Evolutionary conservation across 176 grass and related monocot species (phyloP).

Genomic region (Pontederia paniculata): DNA sequence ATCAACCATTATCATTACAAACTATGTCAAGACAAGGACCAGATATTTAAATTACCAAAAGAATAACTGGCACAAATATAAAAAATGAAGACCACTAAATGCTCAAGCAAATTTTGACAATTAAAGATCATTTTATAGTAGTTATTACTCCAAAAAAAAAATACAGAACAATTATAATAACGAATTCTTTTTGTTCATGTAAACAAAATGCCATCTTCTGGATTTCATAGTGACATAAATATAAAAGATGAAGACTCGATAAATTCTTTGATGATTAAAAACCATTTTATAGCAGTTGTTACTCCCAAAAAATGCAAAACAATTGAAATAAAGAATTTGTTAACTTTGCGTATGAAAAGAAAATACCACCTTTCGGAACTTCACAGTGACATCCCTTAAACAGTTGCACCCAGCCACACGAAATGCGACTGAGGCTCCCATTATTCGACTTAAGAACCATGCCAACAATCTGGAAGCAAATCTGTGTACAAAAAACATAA

Average conservation of each 20-base stretch:
- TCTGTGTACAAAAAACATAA: conserved; percentile 25
- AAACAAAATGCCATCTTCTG: too few species aligned
- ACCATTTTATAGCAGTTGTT: background rate
- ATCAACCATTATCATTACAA: conserved; percentile 4
- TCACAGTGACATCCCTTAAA: conserved; percentile 79
- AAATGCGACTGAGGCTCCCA: conserved; percentile 71
- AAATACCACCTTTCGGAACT: conserved; percentile 71
- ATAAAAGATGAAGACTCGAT: background rate
- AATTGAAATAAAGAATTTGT: conserved; percentile 8
- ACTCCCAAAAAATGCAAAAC: background rate
- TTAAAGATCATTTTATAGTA: too few species aligned
- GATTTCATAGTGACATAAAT: too few species aligned
- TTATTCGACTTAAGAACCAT: conserved; percentile 84
- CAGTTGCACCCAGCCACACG: conserved; percentile 97
- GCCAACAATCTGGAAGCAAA: conserved; percentile 86
- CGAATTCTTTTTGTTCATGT: too few species aligned
- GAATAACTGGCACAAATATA: background rate
- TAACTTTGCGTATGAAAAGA: conserved; percentile 8
- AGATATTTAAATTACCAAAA: background rate
- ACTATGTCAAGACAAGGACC: background rate
- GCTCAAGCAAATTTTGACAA: too few species aligned
- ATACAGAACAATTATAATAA: too few species aligned
- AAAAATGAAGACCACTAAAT: too few species aligned
- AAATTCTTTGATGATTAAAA: background rate
- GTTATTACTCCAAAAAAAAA: too few species aligned